Evolutionary conservation across 345 rosid genomes (phyloP), one percentile per base, ranked within the genome.

Genomic region (Sisymbrium altissimum): DNA sequence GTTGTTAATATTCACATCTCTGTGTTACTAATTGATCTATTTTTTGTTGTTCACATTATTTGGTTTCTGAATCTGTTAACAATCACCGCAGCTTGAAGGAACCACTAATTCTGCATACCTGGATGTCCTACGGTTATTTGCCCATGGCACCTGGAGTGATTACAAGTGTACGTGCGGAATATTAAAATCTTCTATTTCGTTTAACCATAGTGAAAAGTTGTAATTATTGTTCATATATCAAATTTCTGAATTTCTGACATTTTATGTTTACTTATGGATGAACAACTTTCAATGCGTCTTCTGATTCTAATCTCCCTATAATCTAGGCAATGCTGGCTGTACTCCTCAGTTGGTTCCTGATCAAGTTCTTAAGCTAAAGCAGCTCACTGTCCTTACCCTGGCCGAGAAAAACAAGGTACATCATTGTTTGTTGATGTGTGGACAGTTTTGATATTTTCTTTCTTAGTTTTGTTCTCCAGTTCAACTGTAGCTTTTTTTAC

Each of bases 71-170:
- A 52, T 29, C 48, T 45, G 50, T 53, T 59, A 4, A 21, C 45
- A 0, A 50, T 23, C 57, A 40, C 19, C 78, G 86, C 94, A 93
- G 98, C 97, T 93, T 64, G 85, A 83, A 84, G 92, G 96, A 75
- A 79, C 88, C 36, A 87, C 84, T 41, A 75, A 79, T 78, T 81
- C 92, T 32, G 44, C 63, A 2, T 81, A 81, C 64, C 83, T 86
- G n/a, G 85, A 87, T 54, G 41, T 88, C 52, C 97, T 93, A 61
- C 85, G 85, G 19, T 80, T 93, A 83, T 93, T 91, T 78, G 96
- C 94, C 0, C 90, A 91, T 67, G 97, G 97, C 50, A 93, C 94
- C 14, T 91, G 97, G 98, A 84, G 82, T 64, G 97, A 93, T 45
- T 93, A 86, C 87, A 93, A 88, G 79, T 74, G 98, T 90, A 85